Evolutionary conservation across 768 basidiomycete genomes (phyloP).

Genomic region (Leucosporidium scottii): DNA sequence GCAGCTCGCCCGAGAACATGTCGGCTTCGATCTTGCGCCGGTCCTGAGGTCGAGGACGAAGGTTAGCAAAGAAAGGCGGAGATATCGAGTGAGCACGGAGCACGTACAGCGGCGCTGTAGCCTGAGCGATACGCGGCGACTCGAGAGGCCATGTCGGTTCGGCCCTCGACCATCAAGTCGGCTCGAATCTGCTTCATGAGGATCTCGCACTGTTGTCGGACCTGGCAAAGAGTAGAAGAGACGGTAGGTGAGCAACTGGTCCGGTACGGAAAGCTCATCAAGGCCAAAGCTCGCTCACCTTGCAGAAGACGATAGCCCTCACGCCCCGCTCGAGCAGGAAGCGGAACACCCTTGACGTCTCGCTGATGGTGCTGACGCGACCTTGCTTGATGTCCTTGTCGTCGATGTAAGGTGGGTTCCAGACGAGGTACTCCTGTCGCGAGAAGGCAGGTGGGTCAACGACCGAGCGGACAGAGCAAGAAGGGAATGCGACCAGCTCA

Average conservation of each 20-base stretch:
- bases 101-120: slow-evolving; percentile 60
- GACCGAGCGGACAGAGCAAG: too few relatives aligned
- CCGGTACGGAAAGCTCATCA: too few relatives aligned
- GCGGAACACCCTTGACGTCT: slow-evolving; percentile 65
- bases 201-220: slow-evolving; percentile 72
- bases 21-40: slow-evolving; percentile 75
- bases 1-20: slow-evolving; percentile 72
- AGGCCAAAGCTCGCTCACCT: slow-evolving; percentile 45
- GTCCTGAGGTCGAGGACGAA: slow-evolving; percentile 49
- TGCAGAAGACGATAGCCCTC: slow-evolving; percentile 81
- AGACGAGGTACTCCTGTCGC: slow-evolving; percentile 59
- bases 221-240: slow-evolving; percentile 45
- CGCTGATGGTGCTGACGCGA: slow-evolving; percentile 54
- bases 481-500: not conserved
- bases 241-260: not conserved
- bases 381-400: slow-evolving; percentile 53
- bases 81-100: too few relatives aligned
- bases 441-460: too few relatives aligned
- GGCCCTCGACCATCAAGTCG: slow-evolving; percentile 65
- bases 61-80: not conserved
- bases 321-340: slow-evolving; percentile 75
- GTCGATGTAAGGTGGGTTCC: slow-evolving; percentile 62
- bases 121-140: slow-evolving; percentile 82
- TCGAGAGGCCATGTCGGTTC: slow-evolving; percentile 63
- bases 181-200: slow-evolving; percentile 65